Percentiles rank a stretch among this genome's conserved stretches.
Evolutionary conservation across 495 filamentous ascomycete species (phyloP).

Genomic region (Amphirosellinia nigrospora): DNA sequence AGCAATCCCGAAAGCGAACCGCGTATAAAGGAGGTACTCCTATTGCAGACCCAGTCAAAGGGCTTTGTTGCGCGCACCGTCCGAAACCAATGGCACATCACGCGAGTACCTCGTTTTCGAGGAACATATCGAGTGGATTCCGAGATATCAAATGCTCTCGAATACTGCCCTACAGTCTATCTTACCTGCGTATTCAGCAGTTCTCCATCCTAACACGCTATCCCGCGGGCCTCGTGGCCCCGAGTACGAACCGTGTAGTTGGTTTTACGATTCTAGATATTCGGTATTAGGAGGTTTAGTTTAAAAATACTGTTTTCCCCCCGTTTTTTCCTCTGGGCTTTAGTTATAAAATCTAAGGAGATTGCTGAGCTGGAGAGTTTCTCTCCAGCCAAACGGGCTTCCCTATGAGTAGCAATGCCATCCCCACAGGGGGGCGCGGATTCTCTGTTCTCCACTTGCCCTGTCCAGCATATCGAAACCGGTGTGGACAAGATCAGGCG

Average conservation of each 20-base stretch:
- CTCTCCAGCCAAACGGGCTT: background rate
- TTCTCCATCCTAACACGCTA: background rate
- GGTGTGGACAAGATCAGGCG: background rate
- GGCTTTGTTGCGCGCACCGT: background rate
- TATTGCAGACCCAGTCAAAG: slow-evolving; percentile 2
- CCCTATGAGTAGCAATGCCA: background rate
- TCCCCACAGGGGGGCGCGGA: slow-evolving; percentile 7
- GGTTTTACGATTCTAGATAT: background rate
- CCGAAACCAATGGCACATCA: background rate
- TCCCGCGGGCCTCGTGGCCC: background rate
- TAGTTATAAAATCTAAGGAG: background rate
- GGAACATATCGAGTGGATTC: background rate
- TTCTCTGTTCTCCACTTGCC: slow-evolving; percentile 19
- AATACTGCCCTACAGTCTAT: background rate
- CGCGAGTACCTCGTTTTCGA: background rate
- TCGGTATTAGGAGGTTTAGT: background rate
- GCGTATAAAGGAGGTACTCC: slow-evolving; percentile 30
- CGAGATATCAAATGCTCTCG: background rate
- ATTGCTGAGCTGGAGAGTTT: slow-evolving; percentile 9
- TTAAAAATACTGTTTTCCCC: background rate
- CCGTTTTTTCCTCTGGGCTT: no score
- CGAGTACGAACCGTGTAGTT: background rate
- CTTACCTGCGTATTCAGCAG: background rate
- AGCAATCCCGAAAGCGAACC: slow-evolving; percentile 19
- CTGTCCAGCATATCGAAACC: slow-evolving; percentile 21